These are phyloP conservation scores for Populus tomentosa DNA, from an alignment of 441 rosid genomes.

Conservation along the genomic window DNA sequence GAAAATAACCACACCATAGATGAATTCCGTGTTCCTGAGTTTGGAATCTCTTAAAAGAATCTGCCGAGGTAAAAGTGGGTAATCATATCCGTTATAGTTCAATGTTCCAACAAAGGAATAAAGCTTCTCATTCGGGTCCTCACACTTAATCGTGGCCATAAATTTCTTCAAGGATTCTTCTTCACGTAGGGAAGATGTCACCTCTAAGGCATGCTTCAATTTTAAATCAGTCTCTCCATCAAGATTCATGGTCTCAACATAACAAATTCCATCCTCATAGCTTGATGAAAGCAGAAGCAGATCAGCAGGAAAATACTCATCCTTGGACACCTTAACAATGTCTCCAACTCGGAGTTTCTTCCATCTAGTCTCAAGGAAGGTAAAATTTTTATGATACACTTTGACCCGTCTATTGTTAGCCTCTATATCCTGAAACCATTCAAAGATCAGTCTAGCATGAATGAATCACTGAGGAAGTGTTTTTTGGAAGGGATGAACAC, in stretches of 20 bases:
- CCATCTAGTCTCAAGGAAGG: conserved; percentile 62
- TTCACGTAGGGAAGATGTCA: conserved; percentile 33
- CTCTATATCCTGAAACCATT: conserved; percentile 63
- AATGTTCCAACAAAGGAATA: conserved; percentile 77
- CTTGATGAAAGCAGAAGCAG: conserved; percentile 81
- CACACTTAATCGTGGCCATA: conserved; percentile 59
- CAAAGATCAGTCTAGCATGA: conserved; percentile 4
- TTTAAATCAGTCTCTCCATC: conserved; percentile 97
- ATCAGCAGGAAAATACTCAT: conserved; percentile 90
- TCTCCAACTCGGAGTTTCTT: conserved; percentile 80
- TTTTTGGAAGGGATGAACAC: background rate
- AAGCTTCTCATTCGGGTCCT: conserved; percentile 87
- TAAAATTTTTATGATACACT: conserved; percentile 35
- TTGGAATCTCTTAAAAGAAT: conserved; percentile 86
- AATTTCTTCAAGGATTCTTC: conserved; percentile 50
- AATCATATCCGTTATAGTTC: conserved; percentile 31
- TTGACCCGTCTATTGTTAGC: conserved; percentile 72
- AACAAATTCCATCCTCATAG: conserved; percentile 79
- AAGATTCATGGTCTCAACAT: conserved; percentile 96
- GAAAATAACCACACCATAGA: conserved; percentile 76
- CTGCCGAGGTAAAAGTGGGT: conserved; percentile 71
- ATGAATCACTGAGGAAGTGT: background rate
- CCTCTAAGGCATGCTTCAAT: conserved; percentile 65
- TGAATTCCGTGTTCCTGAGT: conserved; percentile 69
- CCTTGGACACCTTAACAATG: conserved; percentile 67